Evolutionary conservation across 352 stramenopile species (phyloP), one percentile per base, ranked within the genome.

Genomic region (Peronosclerospora sorghi): DNA sequence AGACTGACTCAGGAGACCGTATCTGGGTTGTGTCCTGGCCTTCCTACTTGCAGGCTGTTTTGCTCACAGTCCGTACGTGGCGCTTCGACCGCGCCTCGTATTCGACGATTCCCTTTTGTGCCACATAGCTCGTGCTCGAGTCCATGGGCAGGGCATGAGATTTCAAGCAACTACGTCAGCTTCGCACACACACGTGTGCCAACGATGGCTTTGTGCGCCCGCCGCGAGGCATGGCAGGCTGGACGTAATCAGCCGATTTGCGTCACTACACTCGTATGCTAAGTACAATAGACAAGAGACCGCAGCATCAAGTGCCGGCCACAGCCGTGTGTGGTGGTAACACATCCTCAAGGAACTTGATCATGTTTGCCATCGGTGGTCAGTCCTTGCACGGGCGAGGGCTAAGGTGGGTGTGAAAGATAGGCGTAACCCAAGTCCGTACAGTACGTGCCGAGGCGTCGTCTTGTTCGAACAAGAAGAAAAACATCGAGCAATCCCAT

Each of bases 31-130:
- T 46, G 34, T 47, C 17, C 47, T 47, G 27, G n/a, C 42, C 27
- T 65, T 51, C 56, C 36, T 9, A n/a, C 23, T 45, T 21, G 50
- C 50, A 59, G 54, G 55, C 56, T 60, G 50, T 65, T 59, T 59
- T 55, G 42, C 10, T 27, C 32, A 36, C 13, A 44, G 30, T 56
- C 41, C 41, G 35, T 34, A 54, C 56, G 41, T 63, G 40, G n/a
- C 14, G 28, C 34, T n/a, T 23, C 10, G 19, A 38, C 32, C 4
- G 37, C 32, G 8, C 40, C 44, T 39, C 44, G 37, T 34, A 32
- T 52, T 54, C 38, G 40, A 55, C 32, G 32, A 46, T 48, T 42
- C 24, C 17, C 45, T 55, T 37, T 35, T 48, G 20, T 18, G 21
- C 46, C 47, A 42, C 52, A 48, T 35, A 15, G 14, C 15, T 26